Conservation (phyloP, 345 rosid species). For the Turritis glabra region DNA sequence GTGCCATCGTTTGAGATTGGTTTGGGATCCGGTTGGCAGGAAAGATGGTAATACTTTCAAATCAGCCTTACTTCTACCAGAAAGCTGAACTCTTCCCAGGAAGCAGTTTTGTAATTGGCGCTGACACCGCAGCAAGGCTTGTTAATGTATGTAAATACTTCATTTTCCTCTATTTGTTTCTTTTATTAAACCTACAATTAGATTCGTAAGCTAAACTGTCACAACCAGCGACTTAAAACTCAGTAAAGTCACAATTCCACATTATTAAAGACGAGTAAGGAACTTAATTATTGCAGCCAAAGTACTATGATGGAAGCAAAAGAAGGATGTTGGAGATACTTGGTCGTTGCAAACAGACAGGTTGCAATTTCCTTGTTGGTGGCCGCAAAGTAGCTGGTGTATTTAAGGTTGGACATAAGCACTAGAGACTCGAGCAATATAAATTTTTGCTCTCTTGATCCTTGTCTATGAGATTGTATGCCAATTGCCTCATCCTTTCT, state of each 20-base stretch:
- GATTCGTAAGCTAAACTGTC: not conserved
- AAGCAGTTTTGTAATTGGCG: slow-evolving; percentile 89
- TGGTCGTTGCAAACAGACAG: slow-evolving; percentile 60
- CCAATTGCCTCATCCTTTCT: slow-evolving; percentile 1
- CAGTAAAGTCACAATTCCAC: too few relatives aligned
- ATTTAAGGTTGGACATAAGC: slow-evolving; percentile 54
- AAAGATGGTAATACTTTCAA: slow-evolving; percentile 77
- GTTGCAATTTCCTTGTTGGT: slow-evolving; percentile 83
- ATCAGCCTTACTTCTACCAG: slow-evolving; percentile 89
- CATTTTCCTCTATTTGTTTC: not conserved
- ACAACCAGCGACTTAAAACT: not conserved
- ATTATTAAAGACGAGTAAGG: not conserved
- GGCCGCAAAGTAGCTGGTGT: slow-evolving; percentile 78
- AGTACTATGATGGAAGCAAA: slow-evolving; percentile 68
- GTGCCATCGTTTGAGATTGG: not conserved
- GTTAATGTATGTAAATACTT: slow-evolving; percentile 68
- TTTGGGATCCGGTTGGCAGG: slow-evolving; percentile 53
- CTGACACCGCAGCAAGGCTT: slow-evolving; percentile 85
- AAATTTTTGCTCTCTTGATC: not conserved
- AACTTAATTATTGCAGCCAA: slow-evolving; percentile 54
- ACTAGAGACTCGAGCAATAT: not conserved
- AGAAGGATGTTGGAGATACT: slow-evolving; percentile 72
- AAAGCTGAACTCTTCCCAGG: slow-evolving; percentile 93
- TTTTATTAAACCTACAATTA: not conserved
- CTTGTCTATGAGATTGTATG: not conserved